Evolutionary conservation across 345 rosid genomes (phyloP).

Genomic region (Bruguiera parviflora): DNA sequence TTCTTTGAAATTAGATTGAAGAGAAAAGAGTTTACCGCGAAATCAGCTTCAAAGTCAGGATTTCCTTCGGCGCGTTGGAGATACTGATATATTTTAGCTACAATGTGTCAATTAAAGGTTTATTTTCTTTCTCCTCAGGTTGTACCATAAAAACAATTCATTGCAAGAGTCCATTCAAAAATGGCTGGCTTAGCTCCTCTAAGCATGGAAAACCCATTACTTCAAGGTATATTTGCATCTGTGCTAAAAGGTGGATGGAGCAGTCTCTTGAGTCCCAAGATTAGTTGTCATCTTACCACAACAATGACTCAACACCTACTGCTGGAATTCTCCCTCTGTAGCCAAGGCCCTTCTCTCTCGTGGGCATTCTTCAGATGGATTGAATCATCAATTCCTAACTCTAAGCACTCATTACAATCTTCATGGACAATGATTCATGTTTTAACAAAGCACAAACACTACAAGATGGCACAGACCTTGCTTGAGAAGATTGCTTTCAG

Average conservation of each 20-base stretch:
- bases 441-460: slow-evolving; percentile 59
- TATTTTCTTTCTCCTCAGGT: too few species aligned
- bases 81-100: too few species aligned
- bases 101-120: too few species aligned
- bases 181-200: slow-evolving; percentile 10
- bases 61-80: too few species aligned
- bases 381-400: slow-evolving; percentile 42
- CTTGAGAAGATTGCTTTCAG: slow-evolving; percentile 66
- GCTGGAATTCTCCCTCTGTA: slow-evolving; percentile 35
- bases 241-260: slow-evolving; percentile 70
- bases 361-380: slow-evolving; percentile 59
- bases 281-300: slow-evolving; percentile 41
- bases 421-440: slow-evolving; percentile 81
- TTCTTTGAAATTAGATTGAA: too few species aligned
- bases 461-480: slow-evolving; percentile 69
- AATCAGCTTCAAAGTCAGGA: too few species aligned
- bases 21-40: too few species aligned
- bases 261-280: slow-evolving; percentile 36
- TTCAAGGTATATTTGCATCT: slow-evolving; percentile 43
- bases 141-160: not conserved
- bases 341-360: slow-evolving; percentile 41
- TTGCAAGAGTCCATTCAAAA: not conserved
- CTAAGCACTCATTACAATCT: slow-evolving; percentile 57
- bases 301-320: slow-evolving; percentile 48
- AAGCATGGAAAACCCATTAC: slow-evolving; percentile 32